Evolutionary conservation across 1,284 basidiomycete genomes (phyloP).

Genomic region (Ceraceosorus guamensis): DNA sequence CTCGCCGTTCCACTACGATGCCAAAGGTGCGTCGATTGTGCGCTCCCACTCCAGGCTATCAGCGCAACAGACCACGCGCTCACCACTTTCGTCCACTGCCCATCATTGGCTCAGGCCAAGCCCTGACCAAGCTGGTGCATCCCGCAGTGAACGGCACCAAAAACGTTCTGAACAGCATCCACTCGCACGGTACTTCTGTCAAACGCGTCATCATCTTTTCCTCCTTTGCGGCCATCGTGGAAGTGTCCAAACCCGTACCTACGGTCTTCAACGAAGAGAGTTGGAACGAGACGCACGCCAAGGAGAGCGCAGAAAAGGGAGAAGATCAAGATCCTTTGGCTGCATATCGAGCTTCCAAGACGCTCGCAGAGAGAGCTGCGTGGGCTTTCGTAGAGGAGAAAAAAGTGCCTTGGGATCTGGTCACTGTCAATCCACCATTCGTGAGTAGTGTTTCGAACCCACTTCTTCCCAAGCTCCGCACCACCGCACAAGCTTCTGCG

Average conservation of each 20-base stretch:
- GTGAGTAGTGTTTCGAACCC: too few species aligned
- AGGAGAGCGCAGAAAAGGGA: slow-evolving; percentile 42
- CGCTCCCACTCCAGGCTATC: not conserved
- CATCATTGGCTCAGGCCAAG: slow-evolving; percentile 43
- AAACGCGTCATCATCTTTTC: slow-evolving; percentile 62
- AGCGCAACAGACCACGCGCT: slow-evolving; percentile 5
- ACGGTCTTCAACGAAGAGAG: slow-evolving; percentile 51
- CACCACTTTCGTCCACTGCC: slow-evolving; percentile 22
- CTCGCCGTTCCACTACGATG: slow-evolving; percentile 53
- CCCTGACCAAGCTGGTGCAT: slow-evolving; percentile 50
- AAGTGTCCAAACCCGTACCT: slow-evolving; percentile 29
- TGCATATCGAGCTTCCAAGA: slow-evolving; percentile 57
- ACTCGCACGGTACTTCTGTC: slow-evolving; percentile 55
- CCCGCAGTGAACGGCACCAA: slow-evolving; percentile 63
- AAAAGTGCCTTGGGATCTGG: slow-evolving; percentile 24
- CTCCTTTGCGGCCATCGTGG: slow-evolving; percentile 56
- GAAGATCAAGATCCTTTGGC: slow-evolving; percentile 49
- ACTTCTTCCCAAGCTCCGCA: too few species aligned
- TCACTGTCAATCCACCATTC: slow-evolving; percentile 33
- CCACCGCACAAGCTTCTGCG: too few species aligned
- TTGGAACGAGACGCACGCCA: slow-evolving; percentile 62
- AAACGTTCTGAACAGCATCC: slow-evolving; percentile 56
- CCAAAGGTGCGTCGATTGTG: slow-evolving; percentile 11
- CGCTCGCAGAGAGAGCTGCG: slow-evolving; percentile 59
- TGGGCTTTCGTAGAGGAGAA: slow-evolving; percentile 46